Evolutionary conservation across 805 yeast genomes (phyloP).

Genomic region (Kodamaea nitidulidarum): DNA sequence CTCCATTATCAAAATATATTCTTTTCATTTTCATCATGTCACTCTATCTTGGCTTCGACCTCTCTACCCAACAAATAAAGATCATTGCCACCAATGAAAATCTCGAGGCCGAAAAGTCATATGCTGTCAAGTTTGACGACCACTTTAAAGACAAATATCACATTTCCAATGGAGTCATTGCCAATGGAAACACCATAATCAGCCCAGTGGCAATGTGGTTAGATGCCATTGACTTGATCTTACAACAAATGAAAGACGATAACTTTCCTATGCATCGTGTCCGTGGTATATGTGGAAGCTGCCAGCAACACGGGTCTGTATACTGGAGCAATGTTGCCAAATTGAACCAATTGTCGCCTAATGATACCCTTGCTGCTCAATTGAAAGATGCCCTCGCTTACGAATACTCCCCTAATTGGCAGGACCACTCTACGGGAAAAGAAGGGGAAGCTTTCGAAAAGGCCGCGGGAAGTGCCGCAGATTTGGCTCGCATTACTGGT

Average conservation of each 20-base stretch:
- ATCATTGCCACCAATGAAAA: constrained; percentile 57
- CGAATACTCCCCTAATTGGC: constrained; percentile 85
- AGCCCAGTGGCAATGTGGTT: constrained; percentile 92
- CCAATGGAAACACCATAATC: constrained; percentile 56
- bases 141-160: constrained; percentile 55
- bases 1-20: too few species aligned
- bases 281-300: constrained; percentile 72
- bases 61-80: constrained; percentile 87
- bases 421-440: constrained; percentile 79
- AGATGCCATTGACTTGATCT: constrained; percentile 68
- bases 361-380: constrained; percentile 38
- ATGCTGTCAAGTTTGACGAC: constrained; percentile 66
- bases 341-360: constrained; percentile 24
- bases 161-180: constrained; percentile 70
- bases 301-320: constrained; percentile 92
- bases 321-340: constrained; percentile 61
- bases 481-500: constrained; percentile 69
- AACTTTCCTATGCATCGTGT: constrained; percentile 58
- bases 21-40: neutral
- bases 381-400: constrained; percentile 54
- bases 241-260: constrained; percentile 47
- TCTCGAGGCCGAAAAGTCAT: constrained; percentile 52
- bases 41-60: constrained; percentile 69
- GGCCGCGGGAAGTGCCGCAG: constrained; percentile 53
- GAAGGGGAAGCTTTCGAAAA: constrained; percentile 63